phyloP scores from a whole-genome alignment of 768 basidiomycete genomes.

The Phylloporus arenicola region DNA sequence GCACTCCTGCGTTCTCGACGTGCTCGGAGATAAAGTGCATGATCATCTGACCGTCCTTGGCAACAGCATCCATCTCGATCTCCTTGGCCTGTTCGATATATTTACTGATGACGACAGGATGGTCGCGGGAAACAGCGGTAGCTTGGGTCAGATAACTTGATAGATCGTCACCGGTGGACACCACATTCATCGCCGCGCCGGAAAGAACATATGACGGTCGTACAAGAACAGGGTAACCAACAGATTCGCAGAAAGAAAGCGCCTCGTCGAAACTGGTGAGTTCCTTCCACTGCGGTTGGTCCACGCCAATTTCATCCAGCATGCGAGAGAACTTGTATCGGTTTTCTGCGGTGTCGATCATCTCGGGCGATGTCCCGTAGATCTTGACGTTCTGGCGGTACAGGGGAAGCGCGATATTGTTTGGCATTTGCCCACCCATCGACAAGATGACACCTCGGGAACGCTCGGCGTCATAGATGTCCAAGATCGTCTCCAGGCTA shows the following conservation, averaged over 20 bases:
- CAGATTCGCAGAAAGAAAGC: conserved; percentile 81
- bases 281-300: conserved; percentile 97
- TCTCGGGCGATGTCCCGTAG: conserved; percentile 97
- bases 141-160: conserved; percentile 91
- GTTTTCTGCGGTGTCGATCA: conserved; percentile 99
- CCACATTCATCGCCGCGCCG: conserved; percentile 99
- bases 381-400: conserved; percentile 97
- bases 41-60: conserved; percentile 94
- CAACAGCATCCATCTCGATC: conserved; percentile 99
- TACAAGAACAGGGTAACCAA: conserved; percentile 93
- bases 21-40: conserved; percentile 99
- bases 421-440: conserved; percentile 98
- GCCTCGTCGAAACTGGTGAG: conserved; percentile 89
- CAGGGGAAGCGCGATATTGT: conserved; percentile 96
- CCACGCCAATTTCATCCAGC: conserved; percentile 96
- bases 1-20: conserved; percentile 97
- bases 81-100: conserved; percentile 99
- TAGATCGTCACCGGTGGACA: conserved; percentile 87
- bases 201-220: conserved; percentile 99
- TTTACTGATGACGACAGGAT: conserved; percentile 97
- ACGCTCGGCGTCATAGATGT: conserved; percentile 90
- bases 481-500: conserved; percentile 90
- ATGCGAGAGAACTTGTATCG: conserved; percentile 99
- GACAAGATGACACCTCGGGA: conserved; percentile 91
- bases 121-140: conserved; percentile 90